These are phyloP conservation scores for Monosporozyma aerobia DNA, from an alignment of 805 yeast genomes.

Conservation along the genomic window DNA sequence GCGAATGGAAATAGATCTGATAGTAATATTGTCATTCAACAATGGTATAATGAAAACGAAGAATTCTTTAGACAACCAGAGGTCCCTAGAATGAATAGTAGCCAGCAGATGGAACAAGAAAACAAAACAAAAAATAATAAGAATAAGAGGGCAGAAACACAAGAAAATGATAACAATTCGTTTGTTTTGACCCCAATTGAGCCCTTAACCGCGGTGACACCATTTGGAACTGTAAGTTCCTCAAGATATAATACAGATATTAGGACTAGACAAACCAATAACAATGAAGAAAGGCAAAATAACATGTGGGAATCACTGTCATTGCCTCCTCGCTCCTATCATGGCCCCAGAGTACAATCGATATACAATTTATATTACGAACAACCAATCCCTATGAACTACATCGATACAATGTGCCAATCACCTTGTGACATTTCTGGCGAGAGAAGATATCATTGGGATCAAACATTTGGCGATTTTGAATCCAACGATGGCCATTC, in stretches of 20 bases:
- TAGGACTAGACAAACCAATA: not conserved
- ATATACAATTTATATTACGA: conserved; percentile 3
- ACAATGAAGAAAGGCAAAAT: not conserved
- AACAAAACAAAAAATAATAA: not conserved
- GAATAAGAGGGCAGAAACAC: not conserved
- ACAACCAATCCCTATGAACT: conserved; percentile 7
- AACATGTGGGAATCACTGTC: not conserved
- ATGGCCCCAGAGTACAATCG: not conserved
- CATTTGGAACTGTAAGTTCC: not conserved
- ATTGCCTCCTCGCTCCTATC: not conserved
- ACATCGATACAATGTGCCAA: conserved; percentile 1
- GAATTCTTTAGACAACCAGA: not conserved
- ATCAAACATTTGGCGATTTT: not conserved
- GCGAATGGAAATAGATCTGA: not conserved
- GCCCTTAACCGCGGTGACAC: conserved; percentile 1
- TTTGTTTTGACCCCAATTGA: not conserved
- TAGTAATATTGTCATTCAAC: not conserved
- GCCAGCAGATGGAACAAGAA: not conserved
- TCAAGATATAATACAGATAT: not conserved
- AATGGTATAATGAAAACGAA: conserved; percentile 1
- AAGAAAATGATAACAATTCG: conserved; percentile 1
- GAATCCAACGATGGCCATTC: not conserved
- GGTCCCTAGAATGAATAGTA: not conserved
- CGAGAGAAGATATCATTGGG: not conserved
- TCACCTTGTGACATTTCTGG: not conserved